Percentiles rank a stretch among this genome's conserved stretches.
phyloP scores from a whole-genome alignment of 768 basidiomycete genomes.

The Trametes villosa region DNA sequence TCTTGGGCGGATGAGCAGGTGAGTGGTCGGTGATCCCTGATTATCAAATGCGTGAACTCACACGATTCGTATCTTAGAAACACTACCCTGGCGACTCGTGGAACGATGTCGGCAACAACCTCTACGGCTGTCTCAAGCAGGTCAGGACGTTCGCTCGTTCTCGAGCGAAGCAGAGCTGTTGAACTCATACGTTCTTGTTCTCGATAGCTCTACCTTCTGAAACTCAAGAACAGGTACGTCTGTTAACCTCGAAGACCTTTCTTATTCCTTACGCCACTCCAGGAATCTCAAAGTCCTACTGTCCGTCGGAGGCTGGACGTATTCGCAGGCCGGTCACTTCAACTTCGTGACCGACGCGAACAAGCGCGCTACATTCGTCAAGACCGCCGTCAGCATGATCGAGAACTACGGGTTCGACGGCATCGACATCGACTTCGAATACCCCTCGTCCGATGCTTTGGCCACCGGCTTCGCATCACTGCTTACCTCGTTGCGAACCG shows the following conservation, averaged over 20 bases:
- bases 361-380: conserved; percentile 60
- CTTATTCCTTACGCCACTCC: background rate
- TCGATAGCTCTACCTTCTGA: conserved; percentile 52
- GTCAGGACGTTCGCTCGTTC: conserved; percentile 38
- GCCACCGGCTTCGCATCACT: conserved; percentile 73
- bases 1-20: conserved; percentile 75
- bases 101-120: conserved; percentile 74
- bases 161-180: background rate
- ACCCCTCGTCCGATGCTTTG: conserved; percentile 59
- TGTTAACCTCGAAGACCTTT: background rate
- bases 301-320: conserved; percentile 69
- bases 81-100: conserved; percentile 71
- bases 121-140: conserved; percentile 85
- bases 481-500: conserved; percentile 61
- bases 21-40: conserved; percentile 1
- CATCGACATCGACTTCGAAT: conserved; percentile 82
- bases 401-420: conserved; percentile 85
- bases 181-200: background rate
- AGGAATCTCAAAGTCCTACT: conserved; percentile 56
- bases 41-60: background rate
- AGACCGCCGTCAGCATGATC: conserved; percentile 61
- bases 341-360: conserved; percentile 57
- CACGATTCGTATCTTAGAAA: conserved; percentile 49
- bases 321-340: conserved; percentile 72
- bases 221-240: conserved; percentile 54